phyloP scores from a whole-genome alignment of 1,284 basidiomycete species.

The Malassezia slooffiae region DNA sequence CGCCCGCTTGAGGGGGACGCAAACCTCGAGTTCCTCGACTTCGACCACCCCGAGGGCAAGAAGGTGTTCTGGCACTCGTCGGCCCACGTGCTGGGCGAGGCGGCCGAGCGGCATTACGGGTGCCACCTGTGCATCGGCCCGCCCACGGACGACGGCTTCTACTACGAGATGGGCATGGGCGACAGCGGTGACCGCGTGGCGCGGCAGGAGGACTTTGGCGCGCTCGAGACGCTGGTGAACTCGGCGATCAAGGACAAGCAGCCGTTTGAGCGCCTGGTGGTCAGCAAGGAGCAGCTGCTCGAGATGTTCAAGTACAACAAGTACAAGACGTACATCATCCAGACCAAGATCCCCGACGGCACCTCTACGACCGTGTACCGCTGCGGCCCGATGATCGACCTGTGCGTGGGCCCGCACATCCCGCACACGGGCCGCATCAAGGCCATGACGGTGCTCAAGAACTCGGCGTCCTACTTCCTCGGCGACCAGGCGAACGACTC shows the following conservation, averaged over 20 bases:
- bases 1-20: constrained; percentile 76
- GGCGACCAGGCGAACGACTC: constrained; percentile 89
- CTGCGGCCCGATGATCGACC: constrained; percentile 95
- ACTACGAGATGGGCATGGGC: constrained; percentile 78
- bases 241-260: constrained; percentile 90
- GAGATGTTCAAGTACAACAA: constrained; percentile 99
- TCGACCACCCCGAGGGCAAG: constrained; percentile 79
- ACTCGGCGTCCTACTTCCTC: constrained; percentile 96
- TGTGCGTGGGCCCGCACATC: constrained; percentile 93
- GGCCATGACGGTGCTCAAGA: constrained; percentile 53
- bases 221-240: constrained; percentile 79
- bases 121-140: constrained; percentile 96
- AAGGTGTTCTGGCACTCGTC: constrained; percentile 98
- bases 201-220: constrained; percentile 64
- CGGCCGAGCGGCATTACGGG: constrained; percentile 89
- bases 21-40: constrained; percentile 78
- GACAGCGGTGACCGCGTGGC: constrained; percentile 37
- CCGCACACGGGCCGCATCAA: constrained; percentile 97
- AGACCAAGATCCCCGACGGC: constrained; percentile 90
- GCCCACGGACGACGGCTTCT: constrained; percentile 96
- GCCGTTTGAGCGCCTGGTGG: constrained; percentile 84
- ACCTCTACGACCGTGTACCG: constrained; percentile 96
- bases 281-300: constrained; percentile 83
- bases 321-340: constrained; percentile 93
- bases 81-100: constrained; percentile 96